Conservation (phyloP, 2,329 filamentous ascomycete genomes). For the Colletotrichum noveboracense region DNA sequence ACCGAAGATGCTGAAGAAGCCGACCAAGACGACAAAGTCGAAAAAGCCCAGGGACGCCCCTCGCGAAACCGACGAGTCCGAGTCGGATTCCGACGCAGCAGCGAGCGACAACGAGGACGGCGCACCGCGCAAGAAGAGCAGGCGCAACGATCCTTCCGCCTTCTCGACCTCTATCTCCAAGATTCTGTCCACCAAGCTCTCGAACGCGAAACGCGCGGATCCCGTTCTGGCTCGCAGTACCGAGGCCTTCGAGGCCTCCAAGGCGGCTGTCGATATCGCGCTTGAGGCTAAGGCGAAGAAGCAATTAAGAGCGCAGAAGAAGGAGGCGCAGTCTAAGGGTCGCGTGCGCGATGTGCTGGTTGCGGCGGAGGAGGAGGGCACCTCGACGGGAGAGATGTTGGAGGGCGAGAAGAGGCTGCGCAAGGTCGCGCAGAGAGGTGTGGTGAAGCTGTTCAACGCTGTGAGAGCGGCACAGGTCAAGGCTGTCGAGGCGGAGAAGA, state of each 20-base stretch:
- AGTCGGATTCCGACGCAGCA: slow-evolving; percentile 32
- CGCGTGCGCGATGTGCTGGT: slow-evolving; percentile 85
- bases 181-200: slow-evolving; percentile 89
- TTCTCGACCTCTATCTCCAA: slow-evolving; percentile 94
- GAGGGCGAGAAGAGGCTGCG: slow-evolving; percentile 81
- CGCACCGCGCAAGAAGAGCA: slow-evolving; percentile 58
- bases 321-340: slow-evolving; percentile 81
- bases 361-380: slow-evolving; percentile 47
- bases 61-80: slow-evolving; percentile 31
- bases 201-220: slow-evolving; percentile 80
- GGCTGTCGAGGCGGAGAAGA: slow-evolving; percentile 77
- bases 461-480: slow-evolving; percentile 92
- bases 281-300: slow-evolving; percentile 82
- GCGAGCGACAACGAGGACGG: slow-evolving; percentile 35
- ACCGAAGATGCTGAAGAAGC: slow-evolving; percentile 29
- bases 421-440: slow-evolving; percentile 90
- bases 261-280: slow-evolving; percentile 74
- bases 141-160: slow-evolving; percentile 89
- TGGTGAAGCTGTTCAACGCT: slow-evolving; percentile 95
- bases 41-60: slow-evolving; percentile 22
- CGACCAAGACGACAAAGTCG: slow-evolving; percentile 22
- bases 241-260: slow-evolving; percentile 73
- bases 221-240: slow-evolving; percentile 89
- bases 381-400: slow-evolving; percentile 59
- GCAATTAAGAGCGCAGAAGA: slow-evolving; percentile 82